Conservation (phyloP, 2,329 filamentous ascomycete genomes). For the Pezicula neosporulosa region DNA sequence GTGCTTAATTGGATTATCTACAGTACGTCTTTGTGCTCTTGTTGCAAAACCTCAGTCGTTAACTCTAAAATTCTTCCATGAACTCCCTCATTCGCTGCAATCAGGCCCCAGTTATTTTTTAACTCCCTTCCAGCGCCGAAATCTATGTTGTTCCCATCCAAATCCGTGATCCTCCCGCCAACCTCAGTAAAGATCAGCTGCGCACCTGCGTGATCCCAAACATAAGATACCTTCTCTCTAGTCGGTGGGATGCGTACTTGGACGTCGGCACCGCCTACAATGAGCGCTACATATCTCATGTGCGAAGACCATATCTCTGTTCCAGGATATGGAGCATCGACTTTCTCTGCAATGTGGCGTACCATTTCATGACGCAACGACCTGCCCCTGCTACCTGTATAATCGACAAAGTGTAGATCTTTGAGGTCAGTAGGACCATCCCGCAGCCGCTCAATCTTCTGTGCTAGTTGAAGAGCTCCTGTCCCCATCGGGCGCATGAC, state of each 20-base stretch:
- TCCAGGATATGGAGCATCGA: constrained; percentile 42
- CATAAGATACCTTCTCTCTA: constrained; percentile 15
- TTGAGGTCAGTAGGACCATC: constrained; percentile 14
- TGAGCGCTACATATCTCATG: constrained; percentile 49
- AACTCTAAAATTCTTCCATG: too few species aligned
- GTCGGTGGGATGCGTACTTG: constrained; percentile 44
- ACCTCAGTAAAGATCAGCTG: constrained; percentile 46
- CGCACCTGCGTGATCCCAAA: constrained; percentile 53
- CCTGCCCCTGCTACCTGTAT: constrained; percentile 34
- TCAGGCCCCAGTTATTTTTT: too few species aligned
- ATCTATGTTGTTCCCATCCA: constrained; percentile 44
- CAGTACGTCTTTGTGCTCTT: too few species aligned
- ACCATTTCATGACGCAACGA: constrained; percentile 34
- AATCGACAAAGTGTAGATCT: constrained; percentile 42
- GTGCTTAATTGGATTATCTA: too few species aligned
- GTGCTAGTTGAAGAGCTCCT: constrained; percentile 28
- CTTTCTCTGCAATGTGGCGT: constrained; percentile 14
- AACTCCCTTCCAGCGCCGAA: constrained; percentile 38
- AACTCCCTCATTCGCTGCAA: too few species aligned
- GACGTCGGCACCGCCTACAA: constrained; percentile 45
- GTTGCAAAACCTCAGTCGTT: too few species aligned
- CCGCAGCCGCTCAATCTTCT: constrained; percentile 23
- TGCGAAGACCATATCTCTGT: constrained; percentile 49
- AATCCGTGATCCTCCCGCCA: constrained; percentile 45
- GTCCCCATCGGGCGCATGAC: constrained; percentile 34